These are phyloP conservation scores for Podospora pseudoanserina DNA, from an alignment of 495 filamentous ascomycete genomes.

Conservation along the genomic window DNA sequence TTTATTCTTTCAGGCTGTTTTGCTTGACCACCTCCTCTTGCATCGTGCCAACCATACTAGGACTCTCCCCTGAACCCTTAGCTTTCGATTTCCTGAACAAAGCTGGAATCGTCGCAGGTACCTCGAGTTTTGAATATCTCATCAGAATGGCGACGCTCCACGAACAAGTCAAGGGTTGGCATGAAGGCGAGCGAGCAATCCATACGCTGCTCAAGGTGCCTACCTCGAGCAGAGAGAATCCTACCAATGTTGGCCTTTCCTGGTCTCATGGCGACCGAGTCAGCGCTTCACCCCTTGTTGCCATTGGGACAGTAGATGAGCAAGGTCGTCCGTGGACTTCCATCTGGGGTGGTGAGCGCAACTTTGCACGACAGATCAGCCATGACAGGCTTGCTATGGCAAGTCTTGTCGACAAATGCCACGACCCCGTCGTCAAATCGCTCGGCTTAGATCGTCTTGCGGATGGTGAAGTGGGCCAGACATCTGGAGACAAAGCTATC, in stretches of 20 bases:
- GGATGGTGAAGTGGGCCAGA: conserved; percentile 34
- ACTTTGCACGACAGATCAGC: conserved; percentile 59
- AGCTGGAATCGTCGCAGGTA: background rate
- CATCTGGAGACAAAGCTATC: conserved; percentile 32
- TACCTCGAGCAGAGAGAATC: conserved; percentile 48
- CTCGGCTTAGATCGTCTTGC: conserved; percentile 41
- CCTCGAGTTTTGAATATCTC: background rate
- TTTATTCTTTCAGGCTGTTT: background rate
- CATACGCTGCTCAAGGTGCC: conserved; percentile 33
- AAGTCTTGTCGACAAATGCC: conserved; percentile 51
- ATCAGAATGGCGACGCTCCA: conserved; percentile 18
- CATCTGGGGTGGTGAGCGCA: conserved; percentile 66
- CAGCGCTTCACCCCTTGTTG: conserved; percentile 57
- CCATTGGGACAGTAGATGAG: conserved; percentile 64
- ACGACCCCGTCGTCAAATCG: conserved; percentile 62
- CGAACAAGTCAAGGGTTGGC: conserved; percentile 29
- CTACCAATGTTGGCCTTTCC: conserved; percentile 56
- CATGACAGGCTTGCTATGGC: conserved; percentile 56
- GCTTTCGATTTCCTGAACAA: background rate
- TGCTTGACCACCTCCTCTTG: background rate
- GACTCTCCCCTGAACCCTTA: background rate
- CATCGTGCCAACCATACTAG: background rate
- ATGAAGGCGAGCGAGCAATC: conserved; percentile 34
- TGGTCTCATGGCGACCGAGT: conserved; percentile 52
- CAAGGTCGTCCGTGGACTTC: conserved; percentile 68